Evolutionary conservation across 768 basidiomycete genomes (phyloP).

Genomic region (Amanita polypyramis): DNA sequence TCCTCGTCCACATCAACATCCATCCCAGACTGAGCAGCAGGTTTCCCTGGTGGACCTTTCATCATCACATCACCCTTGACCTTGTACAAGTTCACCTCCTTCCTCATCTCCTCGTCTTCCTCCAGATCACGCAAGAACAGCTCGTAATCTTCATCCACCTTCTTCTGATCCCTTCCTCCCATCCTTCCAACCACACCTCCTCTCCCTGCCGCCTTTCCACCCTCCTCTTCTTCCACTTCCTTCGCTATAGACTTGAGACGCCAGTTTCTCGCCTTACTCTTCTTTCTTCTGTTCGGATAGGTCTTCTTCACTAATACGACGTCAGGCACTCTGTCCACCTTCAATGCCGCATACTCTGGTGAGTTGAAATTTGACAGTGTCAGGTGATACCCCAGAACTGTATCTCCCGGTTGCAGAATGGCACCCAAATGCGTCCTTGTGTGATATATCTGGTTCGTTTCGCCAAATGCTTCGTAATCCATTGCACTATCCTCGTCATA

Average conservation of each 20-base stretch:
- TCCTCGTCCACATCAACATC: conserved; percentile 60
- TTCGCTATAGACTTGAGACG: conserved; percentile 86
- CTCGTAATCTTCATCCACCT: conserved; percentile 46
- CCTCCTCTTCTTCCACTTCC: conserved; percentile 79
- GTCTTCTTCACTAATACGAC: conserved; percentile 91
- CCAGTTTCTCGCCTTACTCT: conserved; percentile 79
- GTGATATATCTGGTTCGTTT: conserved; percentile 76
- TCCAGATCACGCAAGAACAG: conserved; percentile 88
- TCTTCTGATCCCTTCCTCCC: conserved; percentile 77
- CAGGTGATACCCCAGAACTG: conserved; percentile 85
- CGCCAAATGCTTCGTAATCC: conserved; percentile 51
- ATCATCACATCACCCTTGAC: conserved; percentile 38
- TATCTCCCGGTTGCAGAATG: conserved; percentile 86
- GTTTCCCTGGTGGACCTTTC: conserved; percentile 37
- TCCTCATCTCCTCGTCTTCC: conserved; percentile 88
- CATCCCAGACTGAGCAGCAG: conserved; percentile 50
- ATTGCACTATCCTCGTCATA: conserved; percentile 42
- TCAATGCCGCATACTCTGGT: conserved; percentile 65
- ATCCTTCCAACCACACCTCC: conserved; percentile 67
- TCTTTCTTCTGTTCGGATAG: conserved; percentile 90
- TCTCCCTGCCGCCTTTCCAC: conserved; percentile 37
- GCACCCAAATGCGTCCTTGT: conserved; percentile 95
- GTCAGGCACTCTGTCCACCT: conserved; percentile 67
- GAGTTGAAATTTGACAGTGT: conserved; percentile 91
- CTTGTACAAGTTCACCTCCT: conserved; percentile 82